A percentile compares a stretch with the other conserved stretches of the same genome.
phyloP scores from a whole-genome alignment of 345 rosid species.

The Murraya paniculata region DNA sequence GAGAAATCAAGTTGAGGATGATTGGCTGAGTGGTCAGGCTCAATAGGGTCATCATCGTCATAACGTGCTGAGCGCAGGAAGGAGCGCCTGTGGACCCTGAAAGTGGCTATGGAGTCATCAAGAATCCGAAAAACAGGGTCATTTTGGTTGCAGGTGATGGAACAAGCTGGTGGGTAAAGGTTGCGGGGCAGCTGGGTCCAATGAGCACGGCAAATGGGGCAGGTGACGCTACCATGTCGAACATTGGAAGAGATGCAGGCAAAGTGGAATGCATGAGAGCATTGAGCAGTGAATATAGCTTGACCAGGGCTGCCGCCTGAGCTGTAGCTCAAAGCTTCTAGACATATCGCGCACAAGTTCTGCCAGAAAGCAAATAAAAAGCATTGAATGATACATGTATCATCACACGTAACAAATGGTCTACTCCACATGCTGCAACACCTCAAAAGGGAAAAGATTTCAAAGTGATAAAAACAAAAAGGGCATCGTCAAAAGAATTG shows the following conservation, averaged over 20 bases:
- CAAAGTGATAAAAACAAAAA: no score
- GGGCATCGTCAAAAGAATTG: neutral
- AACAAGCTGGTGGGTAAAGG: slow-evolving; percentile 42
- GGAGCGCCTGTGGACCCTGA: slow-evolving; percentile 72
- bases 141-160: slow-evolving; percentile 45
- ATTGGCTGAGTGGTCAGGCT: slow-evolving; percentile 43
- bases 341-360: slow-evolving; percentile 79
- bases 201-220: slow-evolving; percentile 88
- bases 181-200: slow-evolving; percentile 91
- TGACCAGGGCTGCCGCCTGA: slow-evolving; percentile 56
- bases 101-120: slow-evolving; percentile 75
- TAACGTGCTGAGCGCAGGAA: slow-evolving; percentile 73
- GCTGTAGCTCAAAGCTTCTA: slow-evolving; percentile 65
- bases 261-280: slow-evolving; percentile 83
- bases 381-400: neutral
- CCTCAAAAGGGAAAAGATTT: neutral
- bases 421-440: neutral
- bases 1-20: slow-evolving; percentile 57
- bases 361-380: slow-evolving; percentile 27
- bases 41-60: slow-evolving; percentile 80
- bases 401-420: neutral
- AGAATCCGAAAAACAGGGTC: slow-evolving; percentile 72
- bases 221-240: slow-evolving; percentile 81
- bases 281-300: slow-evolving; percentile 83
- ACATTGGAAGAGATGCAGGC: slow-evolving; percentile 84